Percentiles rank a stretch among this genome's conserved stretches.
These are phyloP conservation scores for Hanseniaspora guilliermondii DNA, from an alignment of 805 yeast genomes.

Conservation along the genomic window DNA sequence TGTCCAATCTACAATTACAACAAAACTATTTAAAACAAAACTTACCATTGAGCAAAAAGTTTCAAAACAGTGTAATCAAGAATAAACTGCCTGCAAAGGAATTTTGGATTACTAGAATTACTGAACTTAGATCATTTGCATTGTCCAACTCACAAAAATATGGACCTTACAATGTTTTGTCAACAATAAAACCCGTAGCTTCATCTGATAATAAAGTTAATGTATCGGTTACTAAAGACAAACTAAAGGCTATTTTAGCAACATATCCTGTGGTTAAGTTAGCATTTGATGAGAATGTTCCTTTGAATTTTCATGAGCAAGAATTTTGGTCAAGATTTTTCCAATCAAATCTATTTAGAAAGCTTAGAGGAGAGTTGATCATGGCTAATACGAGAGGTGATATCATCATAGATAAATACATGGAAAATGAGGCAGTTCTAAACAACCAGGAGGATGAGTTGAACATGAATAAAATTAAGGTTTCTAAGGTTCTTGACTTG, in stretches of 20 bases:
- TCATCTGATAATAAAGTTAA: constrained; percentile 86
- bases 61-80: constrained; percentile 77
- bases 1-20: constrained; percentile 65
- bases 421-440: constrained; percentile 54
- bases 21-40: constrained; percentile 63
- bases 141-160: constrained; percentile 69
- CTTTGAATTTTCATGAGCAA: constrained; percentile 66
- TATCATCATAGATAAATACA: constrained; percentile 68
- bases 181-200: constrained; percentile 89
- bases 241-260: constrained; percentile 75
- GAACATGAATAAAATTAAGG: constrained; percentile 33
- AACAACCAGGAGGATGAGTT: constrained; percentile 31
- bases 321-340: constrained; percentile 96
- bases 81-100: constrained; percentile 64
- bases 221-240: constrained; percentile 82
- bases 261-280: constrained; percentile 84
- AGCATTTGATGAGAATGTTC: constrained; percentile 86
- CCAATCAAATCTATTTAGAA: constrained; percentile 74
- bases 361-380: constrained; percentile 78
- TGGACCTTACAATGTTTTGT: constrained; percentile 87
- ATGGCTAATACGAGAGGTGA: constrained; percentile 71
- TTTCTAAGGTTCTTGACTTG: constrained; percentile 63
- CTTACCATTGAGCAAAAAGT: constrained; percentile 54
- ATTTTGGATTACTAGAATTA: constrained; percentile 77
- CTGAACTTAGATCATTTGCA: constrained; percentile 73